Conservation (phyloP, 371 early-diverging fungal genomes). For the Zychaea mexicana region DNA sequence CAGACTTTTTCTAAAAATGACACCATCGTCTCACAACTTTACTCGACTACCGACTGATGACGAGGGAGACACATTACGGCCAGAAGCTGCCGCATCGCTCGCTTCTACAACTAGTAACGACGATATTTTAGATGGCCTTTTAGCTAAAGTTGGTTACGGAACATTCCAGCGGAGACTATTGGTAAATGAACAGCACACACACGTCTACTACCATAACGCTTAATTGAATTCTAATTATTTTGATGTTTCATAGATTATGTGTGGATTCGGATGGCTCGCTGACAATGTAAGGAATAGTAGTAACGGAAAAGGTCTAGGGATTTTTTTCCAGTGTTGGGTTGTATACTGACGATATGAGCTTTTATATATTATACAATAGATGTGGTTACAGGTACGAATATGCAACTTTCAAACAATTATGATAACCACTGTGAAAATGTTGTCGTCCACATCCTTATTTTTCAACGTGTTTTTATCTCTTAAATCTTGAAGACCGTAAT, state of each 20-base stretch:
- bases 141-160: slow-evolving; percentile 76
- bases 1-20: neutral
- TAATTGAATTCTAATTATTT: too few species aligned
- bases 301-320: neutral
- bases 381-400: slow-evolving; percentile 67
- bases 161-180: slow-evolving; percentile 77
- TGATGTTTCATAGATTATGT: slow-evolving; percentile 56
- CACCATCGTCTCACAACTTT: slow-evolving; percentile 14
- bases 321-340: slow-evolving; percentile 4
- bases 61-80: neutral
- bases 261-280: slow-evolving; percentile 86
- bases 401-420: neutral
- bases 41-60: slow-evolving; percentile 14
- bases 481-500: slow-evolving; percentile 55
- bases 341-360: neutral
- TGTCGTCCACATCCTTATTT: neutral
- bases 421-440: neutral
- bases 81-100: slow-evolving; percentile 3
- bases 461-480: neutral
- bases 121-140: slow-evolving; percentile 58
- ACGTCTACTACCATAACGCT: too few species aligned
- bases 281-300: slow-evolving; percentile 69
- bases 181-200: too few species aligned
- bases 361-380: slow-evolving; percentile 34
- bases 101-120: slow-evolving; percentile 17